Conservation (phyloP, 495 filamentous ascomycete species). For the Copromyces sp. region DNA sequence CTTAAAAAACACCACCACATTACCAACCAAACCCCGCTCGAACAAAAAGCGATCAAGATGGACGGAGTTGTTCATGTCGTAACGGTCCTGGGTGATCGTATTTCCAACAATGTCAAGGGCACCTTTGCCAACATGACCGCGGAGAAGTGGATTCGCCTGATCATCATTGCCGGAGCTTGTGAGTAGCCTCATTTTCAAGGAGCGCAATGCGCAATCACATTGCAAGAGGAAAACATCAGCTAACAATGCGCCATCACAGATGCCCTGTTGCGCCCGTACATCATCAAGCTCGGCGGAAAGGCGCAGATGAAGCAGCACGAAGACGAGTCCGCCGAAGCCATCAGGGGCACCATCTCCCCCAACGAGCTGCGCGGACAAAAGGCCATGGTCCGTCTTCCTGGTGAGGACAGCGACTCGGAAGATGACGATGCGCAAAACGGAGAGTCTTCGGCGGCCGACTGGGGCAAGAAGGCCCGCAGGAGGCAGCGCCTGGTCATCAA, state of each 20-base stretch:
- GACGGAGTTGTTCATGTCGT: constrained; percentile 26
- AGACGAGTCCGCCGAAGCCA: constrained; percentile 24
- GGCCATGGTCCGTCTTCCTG: constrained; percentile 32
- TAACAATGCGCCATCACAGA: constrained; percentile 30
- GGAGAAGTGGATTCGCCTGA: constrained; percentile 50
- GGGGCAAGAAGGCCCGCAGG: constrained; percentile 51
- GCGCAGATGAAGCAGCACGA: constrained; percentile 38
- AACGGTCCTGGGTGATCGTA: constrained; percentile 26
- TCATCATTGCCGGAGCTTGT: constrained; percentile 44
- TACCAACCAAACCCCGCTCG: not conserved
- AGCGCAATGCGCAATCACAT: not conserved
- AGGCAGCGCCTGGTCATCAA: constrained; percentile 52
- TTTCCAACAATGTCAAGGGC: constrained; percentile 44
- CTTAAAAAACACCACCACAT: not conserved
- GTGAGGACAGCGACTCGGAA: constrained; percentile 46
- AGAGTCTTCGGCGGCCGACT: constrained; percentile 38
- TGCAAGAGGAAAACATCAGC: not conserved
- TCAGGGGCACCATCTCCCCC: constrained; percentile 31
- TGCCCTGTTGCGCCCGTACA: constrained; percentile 54
- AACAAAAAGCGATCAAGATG: constrained; percentile 13
- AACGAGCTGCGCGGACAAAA: constrained; percentile 41
- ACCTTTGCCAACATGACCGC: constrained; percentile 45
- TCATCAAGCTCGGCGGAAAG: constrained; percentile 39
- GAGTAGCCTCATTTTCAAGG: not conserved
- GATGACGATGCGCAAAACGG: constrained; percentile 21